phyloP scores from a whole-genome alignment of 371 early-diverging fungal genomes.

The Mortierella sp. region DNA sequence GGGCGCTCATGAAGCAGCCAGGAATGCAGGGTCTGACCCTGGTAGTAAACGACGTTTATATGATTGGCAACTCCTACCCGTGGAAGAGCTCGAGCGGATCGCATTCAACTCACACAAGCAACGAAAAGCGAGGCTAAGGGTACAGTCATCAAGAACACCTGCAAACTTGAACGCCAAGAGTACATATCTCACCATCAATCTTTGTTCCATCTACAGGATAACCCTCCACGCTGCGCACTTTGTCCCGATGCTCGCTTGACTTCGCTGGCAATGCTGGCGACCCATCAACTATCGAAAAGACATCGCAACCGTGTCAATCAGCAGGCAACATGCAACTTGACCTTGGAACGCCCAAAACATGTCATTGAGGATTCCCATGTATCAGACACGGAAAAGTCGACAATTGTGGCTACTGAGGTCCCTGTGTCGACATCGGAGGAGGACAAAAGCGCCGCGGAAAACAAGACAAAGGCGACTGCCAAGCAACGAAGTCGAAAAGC shows the following conservation, averaged over 20 bases:
- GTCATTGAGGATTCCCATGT: too few relatives aligned
- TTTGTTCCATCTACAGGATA: slow-evolving; percentile 5
- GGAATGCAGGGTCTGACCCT: too few relatives aligned
- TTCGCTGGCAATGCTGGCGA: slow-evolving; percentile 29
- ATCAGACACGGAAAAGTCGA: too few relatives aligned
- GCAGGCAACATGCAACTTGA: not conserved
- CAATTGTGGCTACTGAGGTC: too few relatives aligned
- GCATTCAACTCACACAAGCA: slow-evolving; percentile 36
- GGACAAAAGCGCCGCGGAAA: not conserved
- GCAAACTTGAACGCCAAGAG: not conserved
- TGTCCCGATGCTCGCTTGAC: slow-evolving; percentile 32
- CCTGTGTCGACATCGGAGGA: not conserved
- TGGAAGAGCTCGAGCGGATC: slow-evolving; percentile 15
- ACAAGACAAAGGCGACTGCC: not conserved
- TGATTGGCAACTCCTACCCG: slow-evolving; percentile 27
- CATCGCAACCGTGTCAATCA: slow-evolving; percentile 17
- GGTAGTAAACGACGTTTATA: slow-evolving; percentile 2
- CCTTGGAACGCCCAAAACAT: not conserved
- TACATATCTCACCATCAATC: not conserved
- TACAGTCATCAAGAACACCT: too few relatives aligned
- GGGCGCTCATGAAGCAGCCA: not conserved
- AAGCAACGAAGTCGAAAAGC: slow-evolving; percentile 17
- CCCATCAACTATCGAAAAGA: slow-evolving; percentile 28
- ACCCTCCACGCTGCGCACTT: slow-evolving; percentile 25
- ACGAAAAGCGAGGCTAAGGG: slow-evolving; percentile 21